Conservation (phyloP, 768 basidiomycete genomes). For the Rhizopogon vinicolor region DNA sequence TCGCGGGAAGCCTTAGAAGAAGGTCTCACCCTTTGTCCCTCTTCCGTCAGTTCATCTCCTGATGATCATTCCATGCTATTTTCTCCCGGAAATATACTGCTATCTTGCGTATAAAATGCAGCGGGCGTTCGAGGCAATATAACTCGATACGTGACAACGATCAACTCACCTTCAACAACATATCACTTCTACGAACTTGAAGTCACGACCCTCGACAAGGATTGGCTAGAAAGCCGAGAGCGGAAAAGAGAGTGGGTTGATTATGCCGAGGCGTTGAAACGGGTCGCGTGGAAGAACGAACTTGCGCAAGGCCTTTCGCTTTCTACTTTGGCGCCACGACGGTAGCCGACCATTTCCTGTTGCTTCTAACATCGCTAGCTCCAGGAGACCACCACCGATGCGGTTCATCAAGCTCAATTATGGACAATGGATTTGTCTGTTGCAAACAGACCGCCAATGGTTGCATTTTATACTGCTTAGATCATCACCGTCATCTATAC, state of each 20-base stretch:
- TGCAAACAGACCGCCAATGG: constrained; percentile 11
- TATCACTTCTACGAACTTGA: constrained; percentile 93
- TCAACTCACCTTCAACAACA: constrained; percentile 70
- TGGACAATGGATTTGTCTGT: constrained; percentile 1
- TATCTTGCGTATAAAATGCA: constrained; percentile 28
- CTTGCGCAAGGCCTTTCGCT: constrained; percentile 70
- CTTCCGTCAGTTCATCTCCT: constrained; percentile 71
- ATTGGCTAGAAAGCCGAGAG: constrained; percentile 80
- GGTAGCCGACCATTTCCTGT: constrained; percentile 27
- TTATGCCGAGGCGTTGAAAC: constrained; percentile 70
- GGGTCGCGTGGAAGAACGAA: constrained; percentile 84
- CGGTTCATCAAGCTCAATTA: constrained; percentile 3
- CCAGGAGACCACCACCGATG: constrained; percentile 6
- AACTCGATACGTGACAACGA: constrained; percentile 80
- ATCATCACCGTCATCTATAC: constrained; percentile 21
- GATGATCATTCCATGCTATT: constrained; percentile 48
- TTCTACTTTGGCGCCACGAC: constrained; percentile 61
- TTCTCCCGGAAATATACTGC: constrained; percentile 23
- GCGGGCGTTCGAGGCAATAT: constrained; percentile 87
- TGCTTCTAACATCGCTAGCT: neutral
- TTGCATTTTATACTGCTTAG: constrained; percentile 8
- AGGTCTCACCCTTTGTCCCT: constrained; percentile 87
- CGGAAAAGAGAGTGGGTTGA: constrained; percentile 86
- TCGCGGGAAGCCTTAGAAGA: constrained; percentile 92
- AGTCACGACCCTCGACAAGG: constrained; percentile 67